Percentiles rank a stretch among this genome's conserved stretches.
phyloP scores from a whole-genome alignment of 352 stramenopile genomes.

The Pythium aquatile region DNA sequence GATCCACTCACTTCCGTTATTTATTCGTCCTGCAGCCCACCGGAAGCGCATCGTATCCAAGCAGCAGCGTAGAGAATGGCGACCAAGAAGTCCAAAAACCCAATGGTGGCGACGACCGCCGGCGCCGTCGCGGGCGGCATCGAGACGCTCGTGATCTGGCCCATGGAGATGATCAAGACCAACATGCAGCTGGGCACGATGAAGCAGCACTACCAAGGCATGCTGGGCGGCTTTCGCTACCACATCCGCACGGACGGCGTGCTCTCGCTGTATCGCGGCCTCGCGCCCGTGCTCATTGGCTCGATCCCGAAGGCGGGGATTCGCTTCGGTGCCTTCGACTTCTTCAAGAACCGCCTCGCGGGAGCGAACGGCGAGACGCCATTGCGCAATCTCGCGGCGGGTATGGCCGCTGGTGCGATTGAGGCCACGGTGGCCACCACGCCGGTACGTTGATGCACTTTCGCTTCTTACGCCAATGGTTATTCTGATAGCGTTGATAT shows the following conservation, averaged over 20 bases:
- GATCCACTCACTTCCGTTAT: constrained; percentile 27
- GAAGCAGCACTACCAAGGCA: constrained; percentile 69
- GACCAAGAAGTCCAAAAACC: constrained; percentile 73
- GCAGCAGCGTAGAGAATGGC: constrained; percentile 8
- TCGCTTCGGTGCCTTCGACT: constrained; percentile 95
- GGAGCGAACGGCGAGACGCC: constrained; percentile 89
- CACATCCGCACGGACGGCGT: constrained; percentile 65
- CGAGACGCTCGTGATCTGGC: constrained; percentile 89
- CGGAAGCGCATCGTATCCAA: not conserved
- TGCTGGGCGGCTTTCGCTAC: constrained; percentile 72
- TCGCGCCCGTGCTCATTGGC: constrained; percentile 93
- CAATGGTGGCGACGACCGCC: constrained; percentile 76
- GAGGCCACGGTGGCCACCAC: constrained; percentile 93
- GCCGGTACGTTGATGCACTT: constrained; percentile 45
- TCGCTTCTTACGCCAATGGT: not conserved
- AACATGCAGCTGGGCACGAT: constrained; percentile 90
- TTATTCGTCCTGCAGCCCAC: constrained; percentile 5
- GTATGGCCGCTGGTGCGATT: constrained; percentile 91
- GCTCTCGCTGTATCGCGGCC: constrained; percentile 90
- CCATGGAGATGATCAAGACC: constrained; percentile 96
- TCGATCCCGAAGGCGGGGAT: constrained; percentile 96
- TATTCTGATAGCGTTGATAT: not conserved
- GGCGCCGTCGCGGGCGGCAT: constrained; percentile 87
- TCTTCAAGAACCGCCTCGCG: constrained; percentile 80
- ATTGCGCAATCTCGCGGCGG: constrained; percentile 90